Evolutionary conservation across 202 grass and related monocot species (phyloP), one percentile per base, ranked within the genome.

Genomic region (Dendrocalamus latiflorus): DNA sequence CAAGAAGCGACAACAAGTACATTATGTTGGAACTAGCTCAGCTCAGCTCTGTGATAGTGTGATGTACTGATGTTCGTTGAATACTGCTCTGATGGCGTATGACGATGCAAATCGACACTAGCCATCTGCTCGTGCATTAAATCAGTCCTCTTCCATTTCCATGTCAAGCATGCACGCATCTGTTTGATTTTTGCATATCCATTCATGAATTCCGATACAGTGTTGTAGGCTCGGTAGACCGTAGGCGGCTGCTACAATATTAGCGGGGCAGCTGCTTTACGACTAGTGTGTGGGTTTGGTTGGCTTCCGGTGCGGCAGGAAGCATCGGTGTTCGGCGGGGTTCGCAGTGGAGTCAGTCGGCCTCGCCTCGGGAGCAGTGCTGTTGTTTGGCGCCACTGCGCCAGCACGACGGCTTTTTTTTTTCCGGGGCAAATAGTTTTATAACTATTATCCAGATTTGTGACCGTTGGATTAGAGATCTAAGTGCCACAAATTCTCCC

Each of bases 261-360:
- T 65, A 53, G 71, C 70, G 75, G 81, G 75, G 42, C 66, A 51
- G n/a, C n/a, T n/a, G 14, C 77, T 88, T 79, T 78, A 55, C 86
- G 75, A 84, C 68, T 68, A 3, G 2, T 8, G 68, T 58, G 67
- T 21, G 18, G 67, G 45, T 14, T 34, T 57, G 56, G 82, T 77
- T 77, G 72, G 87, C 21, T 57, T 77, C 21, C 25, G 18, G 30
- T 14, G 78, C 72, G 78, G 88, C 83, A 86, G 56, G 72, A 72
- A 85, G 87, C 72, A 82, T 86, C 88, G 72, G 4, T 21, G 16
- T 60, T 76, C 78, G 83, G 65, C 75, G 55, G 9, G 10, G 59
- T 48, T 65, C 48, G 34, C 72, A n/a, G 70, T 15, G 44, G 22
- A 44, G 50, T n/a, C 65, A n/a, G 62, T 49, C n/a, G n/a, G n/a